Base-by-base conservation (phyloP, 371 early-diverging fungal genomes). In the Zancudomyces culisetae region DNA sequence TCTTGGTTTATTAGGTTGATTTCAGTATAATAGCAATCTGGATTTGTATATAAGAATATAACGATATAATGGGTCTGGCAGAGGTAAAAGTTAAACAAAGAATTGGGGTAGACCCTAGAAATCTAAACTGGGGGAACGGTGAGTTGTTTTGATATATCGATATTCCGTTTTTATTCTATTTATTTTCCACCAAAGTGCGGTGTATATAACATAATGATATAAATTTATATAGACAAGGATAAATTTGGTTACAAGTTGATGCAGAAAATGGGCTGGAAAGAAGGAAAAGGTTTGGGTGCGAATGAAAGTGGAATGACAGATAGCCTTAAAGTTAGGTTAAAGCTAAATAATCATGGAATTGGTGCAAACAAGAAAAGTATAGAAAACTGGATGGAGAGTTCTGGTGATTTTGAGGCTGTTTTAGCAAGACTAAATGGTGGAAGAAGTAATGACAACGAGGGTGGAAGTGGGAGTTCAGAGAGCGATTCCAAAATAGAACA, bases 311-410 rank as follows among this genome's bases (percentile, higher is more conserved):
- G 92, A 53, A 68, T 65, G 39, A 67, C 73, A 45, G 79, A 80
- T 24, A 84, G 88, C 58, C 71, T 92, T 55, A 85, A 84, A 66
- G 79, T 88, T 51, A 65, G 66, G 35, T 62, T 83, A 27, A 92
- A 90, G 70, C 71, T 72, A 47, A 79, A 92, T 65, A 78, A 70
- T 42, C 61, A 79, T n/a, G 93, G 93, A 41, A 60, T 94, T 19
- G 94, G 94, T 20, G 91, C 90, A 4, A 82, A 80, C 43, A 78
- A 75, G 56, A 87, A 85, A 42, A 76, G 78, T 2, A 71, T 68
- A n/a, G 85, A 92, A 56, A 91, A 94, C 64, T 92, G 93, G 93
- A 75, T 91, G n/a, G 87, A 80, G 24, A 85, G 89, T 59, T 79
- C 89, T 19, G 79, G 76, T 53, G 93, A 86, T 1, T 92, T 89